Evolutionary conservation across 1,284 basidiomycete genomes (phyloP).

Genomic region (Boletus sp.): DNA sequence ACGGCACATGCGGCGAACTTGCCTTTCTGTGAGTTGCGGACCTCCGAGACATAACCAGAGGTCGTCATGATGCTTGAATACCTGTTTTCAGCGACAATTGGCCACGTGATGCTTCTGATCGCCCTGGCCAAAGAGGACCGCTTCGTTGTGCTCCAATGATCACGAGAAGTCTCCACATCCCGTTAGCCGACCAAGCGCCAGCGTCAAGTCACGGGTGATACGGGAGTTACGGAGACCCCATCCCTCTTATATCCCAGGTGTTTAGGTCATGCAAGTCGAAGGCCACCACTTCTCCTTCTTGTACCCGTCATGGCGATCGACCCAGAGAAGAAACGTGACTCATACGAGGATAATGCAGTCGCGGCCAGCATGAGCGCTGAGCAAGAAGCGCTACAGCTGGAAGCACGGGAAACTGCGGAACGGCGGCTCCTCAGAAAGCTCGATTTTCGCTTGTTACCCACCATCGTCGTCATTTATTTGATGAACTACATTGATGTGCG

Average conservation of each 20-base stretch:
- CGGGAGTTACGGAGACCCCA: background rate
- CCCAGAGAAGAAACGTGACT: background rate
- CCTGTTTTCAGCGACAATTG: background rate
- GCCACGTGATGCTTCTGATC: background rate
- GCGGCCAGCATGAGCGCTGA: background rate
- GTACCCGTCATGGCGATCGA: background rate
- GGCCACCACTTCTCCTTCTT: background rate
- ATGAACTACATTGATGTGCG: conserved; percentile 6
- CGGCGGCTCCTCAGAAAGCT: background rate
- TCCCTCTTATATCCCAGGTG: background rate
- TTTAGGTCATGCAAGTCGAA: background rate
- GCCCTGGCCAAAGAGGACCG: background rate
- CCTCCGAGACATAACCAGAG: background rate
- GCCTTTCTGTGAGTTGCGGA: background rate
- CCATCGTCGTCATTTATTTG: background rate
- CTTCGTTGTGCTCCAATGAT: background rate
- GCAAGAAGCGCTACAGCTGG: background rate
- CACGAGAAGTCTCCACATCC: background rate
- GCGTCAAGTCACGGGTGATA: background rate
- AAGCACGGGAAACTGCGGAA: background rate
- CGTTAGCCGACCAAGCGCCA: background rate
- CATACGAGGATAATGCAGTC: background rate
- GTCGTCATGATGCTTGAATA: background rate
- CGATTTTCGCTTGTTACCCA: background rate
- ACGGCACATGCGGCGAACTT: background rate